Evolutionary conservation across 1,139 yeast species (phyloP).

Genomic region (Keqinozyma sinolaborantium): DNA sequence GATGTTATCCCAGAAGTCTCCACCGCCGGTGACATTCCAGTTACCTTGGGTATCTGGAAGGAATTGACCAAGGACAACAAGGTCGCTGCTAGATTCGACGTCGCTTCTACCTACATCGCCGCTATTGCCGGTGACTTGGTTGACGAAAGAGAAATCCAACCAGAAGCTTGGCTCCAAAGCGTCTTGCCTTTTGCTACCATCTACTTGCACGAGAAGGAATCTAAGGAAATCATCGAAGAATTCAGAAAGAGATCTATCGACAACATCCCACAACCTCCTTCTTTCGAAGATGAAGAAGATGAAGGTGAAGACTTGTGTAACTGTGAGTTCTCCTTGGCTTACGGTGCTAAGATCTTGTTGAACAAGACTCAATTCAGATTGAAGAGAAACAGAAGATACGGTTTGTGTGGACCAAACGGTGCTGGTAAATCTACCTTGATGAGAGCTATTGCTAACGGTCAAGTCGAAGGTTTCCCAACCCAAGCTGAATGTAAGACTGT

Average conservation of each 20-base stretch:
- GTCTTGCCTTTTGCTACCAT: constrained; percentile 93
- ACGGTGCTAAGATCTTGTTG: constrained; percentile 99
- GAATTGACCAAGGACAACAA: constrained; percentile 68
- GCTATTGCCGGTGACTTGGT: constrained; percentile 98
- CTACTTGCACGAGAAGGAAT: constrained; percentile 90
- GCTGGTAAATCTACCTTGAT: constrained; percentile 99
- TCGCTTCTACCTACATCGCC: constrained; percentile 79
- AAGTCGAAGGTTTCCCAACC: constrained; percentile 99
- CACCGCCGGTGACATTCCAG: constrained; percentile 93
- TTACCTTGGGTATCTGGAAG: constrained; percentile 80
- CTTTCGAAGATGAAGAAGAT: constrained; percentile 98
- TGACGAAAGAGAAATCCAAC: constrained; percentile 95
- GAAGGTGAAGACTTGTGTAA: constrained; percentile 99
- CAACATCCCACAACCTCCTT: constrained; percentile 95
- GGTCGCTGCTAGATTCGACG: constrained; percentile 72
- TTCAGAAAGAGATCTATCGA: constrained; percentile 95
- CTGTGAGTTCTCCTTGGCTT: constrained; percentile 99
- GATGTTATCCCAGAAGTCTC: constrained; percentile 94
- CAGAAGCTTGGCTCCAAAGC: constrained; percentile 84
- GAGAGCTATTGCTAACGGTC: constrained; percentile 99
- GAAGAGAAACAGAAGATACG: constrained; percentile 99
- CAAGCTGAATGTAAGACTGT: constrained; percentile 98
- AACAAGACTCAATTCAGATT: constrained; percentile 99
- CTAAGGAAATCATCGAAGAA: constrained; percentile 87
- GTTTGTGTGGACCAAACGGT: constrained; percentile 99